Conservation (phyloP, 495 filamentous ascomycete genomes). For the Tuber melanosporum region DNA sequence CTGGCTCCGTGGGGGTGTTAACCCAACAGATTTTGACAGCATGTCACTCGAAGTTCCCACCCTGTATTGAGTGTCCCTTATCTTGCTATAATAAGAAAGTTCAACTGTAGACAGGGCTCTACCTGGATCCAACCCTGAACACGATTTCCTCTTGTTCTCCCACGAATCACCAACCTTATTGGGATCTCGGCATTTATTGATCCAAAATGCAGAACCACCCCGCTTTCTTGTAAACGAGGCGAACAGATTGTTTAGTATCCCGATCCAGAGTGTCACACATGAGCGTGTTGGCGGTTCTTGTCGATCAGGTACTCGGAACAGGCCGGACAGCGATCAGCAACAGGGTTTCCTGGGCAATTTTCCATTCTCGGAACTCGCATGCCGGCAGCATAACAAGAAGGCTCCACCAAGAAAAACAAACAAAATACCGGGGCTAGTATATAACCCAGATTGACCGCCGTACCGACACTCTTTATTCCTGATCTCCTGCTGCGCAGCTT, state of each 20-base stretch:
- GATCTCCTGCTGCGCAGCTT: background rate
- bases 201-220: background rate
- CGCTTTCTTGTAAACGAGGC: background rate
- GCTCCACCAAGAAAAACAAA: constrained; percentile 1
- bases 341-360: background rate
- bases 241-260: background rate
- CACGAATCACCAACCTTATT: background rate
- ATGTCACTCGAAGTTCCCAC: background rate
- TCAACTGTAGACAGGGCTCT: background rate
- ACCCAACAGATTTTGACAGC: background rate
- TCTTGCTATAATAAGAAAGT: background rate
- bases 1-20: background rate
- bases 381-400: background rate
- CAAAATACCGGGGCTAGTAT: background rate
- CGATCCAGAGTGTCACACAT: background rate
- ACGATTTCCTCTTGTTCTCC: background rate
- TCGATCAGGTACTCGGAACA: background rate
- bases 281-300: background rate
- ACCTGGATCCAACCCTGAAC: background rate
- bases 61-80: background rate
- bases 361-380: background rate
- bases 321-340: background rate
- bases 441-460: background rate
- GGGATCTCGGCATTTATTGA: background rate
- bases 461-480: background rate